phyloP scores from a whole-genome alignment of 2,329 filamentous ascomycete species.

The Achaetomium macrosporum region DNA sequence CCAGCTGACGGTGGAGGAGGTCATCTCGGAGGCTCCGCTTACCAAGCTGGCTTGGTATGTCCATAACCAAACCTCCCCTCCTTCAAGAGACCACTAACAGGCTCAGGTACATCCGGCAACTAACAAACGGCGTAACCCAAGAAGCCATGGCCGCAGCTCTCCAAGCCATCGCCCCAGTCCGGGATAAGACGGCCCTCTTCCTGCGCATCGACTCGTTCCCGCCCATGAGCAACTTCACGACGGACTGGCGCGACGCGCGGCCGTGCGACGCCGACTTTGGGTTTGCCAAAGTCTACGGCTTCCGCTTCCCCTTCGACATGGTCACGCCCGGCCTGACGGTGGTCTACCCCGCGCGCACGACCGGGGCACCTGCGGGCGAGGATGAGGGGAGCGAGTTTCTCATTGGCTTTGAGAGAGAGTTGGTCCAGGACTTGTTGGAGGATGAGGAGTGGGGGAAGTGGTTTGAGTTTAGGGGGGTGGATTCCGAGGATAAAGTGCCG shows the following conservation, averaged over 20 bases:
- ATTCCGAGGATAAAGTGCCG: neutral
- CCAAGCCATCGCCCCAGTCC: conserved; percentile 28
- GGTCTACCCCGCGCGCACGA: neutral
- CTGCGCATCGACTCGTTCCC: conserved; percentile 33
- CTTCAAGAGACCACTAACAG: no score
- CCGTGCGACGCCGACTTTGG: conserved; percentile 15
- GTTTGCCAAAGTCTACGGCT: neutral
- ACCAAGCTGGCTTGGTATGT: no score
- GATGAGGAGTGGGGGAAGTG: conserved; percentile 2
- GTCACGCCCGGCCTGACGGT: neutral
- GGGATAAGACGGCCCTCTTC: conserved; percentile 34
- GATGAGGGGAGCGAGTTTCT: neutral
- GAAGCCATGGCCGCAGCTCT: conserved; percentile 24
- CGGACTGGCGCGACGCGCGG: conserved; percentile 32
- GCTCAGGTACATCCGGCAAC: conserved; percentile 18
- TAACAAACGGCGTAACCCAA: no score
- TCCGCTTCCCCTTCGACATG: neutral
- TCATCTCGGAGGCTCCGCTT: no score
- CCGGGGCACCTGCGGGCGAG: neutral
- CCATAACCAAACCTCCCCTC: no score
- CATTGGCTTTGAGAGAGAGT: neutral
- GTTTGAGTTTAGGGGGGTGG: conserved; percentile 1
- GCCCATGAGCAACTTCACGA: conserved; percentile 32
- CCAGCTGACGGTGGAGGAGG: no score
- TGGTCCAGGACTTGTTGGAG: neutral